Percentiles rank a stretch among this genome's conserved stretches.
Evolutionary conservation across 768 basidiomycete genomes (phyloP).

Genomic region (Boletales sp.): DNA sequence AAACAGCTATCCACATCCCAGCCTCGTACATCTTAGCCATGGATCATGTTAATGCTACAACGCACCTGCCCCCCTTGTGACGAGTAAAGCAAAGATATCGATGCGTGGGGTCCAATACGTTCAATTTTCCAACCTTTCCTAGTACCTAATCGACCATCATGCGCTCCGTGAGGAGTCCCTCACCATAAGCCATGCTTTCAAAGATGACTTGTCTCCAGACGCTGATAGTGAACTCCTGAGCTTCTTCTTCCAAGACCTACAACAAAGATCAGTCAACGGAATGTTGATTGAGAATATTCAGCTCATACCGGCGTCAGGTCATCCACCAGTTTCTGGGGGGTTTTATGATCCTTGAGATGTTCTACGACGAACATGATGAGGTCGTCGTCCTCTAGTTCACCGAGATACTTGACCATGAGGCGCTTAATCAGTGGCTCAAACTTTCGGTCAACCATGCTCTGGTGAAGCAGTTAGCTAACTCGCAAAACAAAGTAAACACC

Average conservation of each 20-base stretch:
- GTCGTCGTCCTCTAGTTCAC: conserved; percentile 91
- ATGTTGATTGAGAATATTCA: background rate
- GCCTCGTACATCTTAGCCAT: conserved; percentile 41
- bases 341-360: conserved; percentile 88
- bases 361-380: conserved; percentile 92
- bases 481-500: conserved; percentile 1
- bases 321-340: conserved; percentile 80
- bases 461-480: conserved; percentile 14
- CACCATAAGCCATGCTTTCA: conserved; percentile 90
- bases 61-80: conserved; percentile 54
- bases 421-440: conserved; percentile 80
- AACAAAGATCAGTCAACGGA: conserved; percentile 1
- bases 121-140: conserved; percentile 1
- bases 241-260: conserved; percentile 93
- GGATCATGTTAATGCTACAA: conserved; percentile 47
- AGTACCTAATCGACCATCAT: conserved; percentile 66
- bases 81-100: conserved; percentile 26
- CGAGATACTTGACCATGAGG: conserved; percentile 83
- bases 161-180: conserved; percentile 83
- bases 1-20: conserved; percentile 22
- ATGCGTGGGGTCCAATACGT: conserved; percentile 14
- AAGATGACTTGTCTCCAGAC: conserved; percentile 94
- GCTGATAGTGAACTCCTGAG: conserved; percentile 66
- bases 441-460: conserved; percentile 83
- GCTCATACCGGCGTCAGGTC: conserved; percentile 83